Evolutionary conservation across 106 monocot genomes (phyloP), one percentile per base, ranked within the genome.

Genomic region (Acorus gramineus): DNA sequence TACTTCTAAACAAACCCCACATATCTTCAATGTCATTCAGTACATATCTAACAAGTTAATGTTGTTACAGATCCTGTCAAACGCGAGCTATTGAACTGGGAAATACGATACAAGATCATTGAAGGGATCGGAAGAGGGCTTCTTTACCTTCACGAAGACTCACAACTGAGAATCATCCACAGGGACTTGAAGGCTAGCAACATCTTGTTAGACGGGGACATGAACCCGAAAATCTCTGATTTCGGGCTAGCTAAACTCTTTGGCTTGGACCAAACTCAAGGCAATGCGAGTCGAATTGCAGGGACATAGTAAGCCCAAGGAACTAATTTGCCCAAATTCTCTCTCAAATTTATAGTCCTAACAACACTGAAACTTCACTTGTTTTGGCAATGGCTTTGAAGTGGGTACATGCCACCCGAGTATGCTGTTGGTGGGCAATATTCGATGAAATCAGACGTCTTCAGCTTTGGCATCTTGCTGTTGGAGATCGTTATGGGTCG

Each of bases 221-320:
- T 73, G 73, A 73, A 58, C 28, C 73, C 73, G 1, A 71, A 61
- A 13, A 63, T 71, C 4, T 63, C 71, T 47, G 62, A 71, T 45
- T 71, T 71, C 64, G 71, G 73, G 10, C 5, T 73, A 8, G 73
- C 73, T 42, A 73, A 53, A 14, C 49, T 73, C 5, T 65, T 65
- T 63, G 73, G 65, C 11, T 50, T 8, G 9, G 71, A 71, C 2
- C 47, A 64, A 14, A 63, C 55, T 28, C 11, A 12, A 14, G 8
- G 45, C 2, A 71, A 50, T 7, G 65, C 65, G 13, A 73, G 10
- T 11, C 42, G 47, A 14, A 59, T 73, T 2, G 72, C 50, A 4
- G 69, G 69, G 6, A 72, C 72, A 64, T 72, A 64, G 72, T 72
- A 64, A 64, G 63, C 28, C 28, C 28, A 28, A 28, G 28, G 28